phyloP scores from a whole-genome alignment of 1,284 basidiomycete species.

The Fomitopsis betulina region DNA sequence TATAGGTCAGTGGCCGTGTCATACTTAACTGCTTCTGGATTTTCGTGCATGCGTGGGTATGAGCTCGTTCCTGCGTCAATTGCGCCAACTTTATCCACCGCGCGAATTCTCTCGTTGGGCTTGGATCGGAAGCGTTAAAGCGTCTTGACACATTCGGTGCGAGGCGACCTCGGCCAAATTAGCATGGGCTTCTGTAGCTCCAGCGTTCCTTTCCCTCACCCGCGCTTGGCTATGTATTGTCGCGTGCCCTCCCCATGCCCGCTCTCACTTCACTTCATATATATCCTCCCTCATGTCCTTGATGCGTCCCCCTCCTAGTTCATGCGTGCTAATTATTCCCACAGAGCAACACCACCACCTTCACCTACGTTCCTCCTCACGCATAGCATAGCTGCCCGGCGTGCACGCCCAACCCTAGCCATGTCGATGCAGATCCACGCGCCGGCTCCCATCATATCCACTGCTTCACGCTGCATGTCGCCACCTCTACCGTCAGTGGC shows the following conservation, averaged over 20 bases:
- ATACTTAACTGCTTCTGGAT: constrained; percentile 13
- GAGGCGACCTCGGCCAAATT: constrained; percentile 2
- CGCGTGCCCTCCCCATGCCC: constrained; percentile 15
- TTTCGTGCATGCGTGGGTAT: constrained; percentile 2
- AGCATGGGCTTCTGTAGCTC: constrained; percentile 4
- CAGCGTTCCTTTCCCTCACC: constrained; percentile 3
- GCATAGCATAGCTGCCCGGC: constrained; percentile 23
- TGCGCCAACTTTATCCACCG: constrained; percentile 21
- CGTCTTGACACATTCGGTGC: constrained; percentile 5
- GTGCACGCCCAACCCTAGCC: constrained; percentile 28
- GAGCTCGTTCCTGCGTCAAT: background rate
- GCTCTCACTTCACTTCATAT: constrained; percentile 12
- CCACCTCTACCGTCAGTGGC: constrained; percentile 11
- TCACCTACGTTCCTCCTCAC: constrained; percentile 19
- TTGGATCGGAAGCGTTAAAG: constrained; percentile 11
- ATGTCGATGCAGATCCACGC: constrained; percentile 33
- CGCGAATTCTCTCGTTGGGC: constrained; percentile 1
- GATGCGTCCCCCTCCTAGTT: constrained; percentile 6
- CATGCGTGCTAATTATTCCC: constrained; percentile 13
- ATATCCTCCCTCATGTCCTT: constrained; percentile 8
- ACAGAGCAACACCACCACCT: constrained; percentile 15
- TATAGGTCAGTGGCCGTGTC: constrained; percentile 24
- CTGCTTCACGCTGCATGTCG: constrained; percentile 13
- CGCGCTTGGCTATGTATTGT: constrained; percentile 16
- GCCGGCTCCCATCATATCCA: constrained; percentile 25